Conservation (phyloP, 2,329 filamentous ascomycete genomes). For the Tolypocladium amazonense region DNA sequence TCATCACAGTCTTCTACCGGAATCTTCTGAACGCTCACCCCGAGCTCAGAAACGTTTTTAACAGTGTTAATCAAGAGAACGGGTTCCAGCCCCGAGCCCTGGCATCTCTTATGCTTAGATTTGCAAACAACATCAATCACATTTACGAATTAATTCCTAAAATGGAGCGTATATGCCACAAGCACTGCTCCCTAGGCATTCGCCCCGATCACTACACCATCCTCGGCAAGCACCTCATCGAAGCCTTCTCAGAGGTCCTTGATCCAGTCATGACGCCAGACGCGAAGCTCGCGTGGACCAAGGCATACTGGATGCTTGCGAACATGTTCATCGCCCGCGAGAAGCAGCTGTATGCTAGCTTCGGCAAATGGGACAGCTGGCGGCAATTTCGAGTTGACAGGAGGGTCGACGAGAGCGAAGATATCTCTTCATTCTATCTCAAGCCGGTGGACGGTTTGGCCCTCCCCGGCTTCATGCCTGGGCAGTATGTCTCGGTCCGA, state of each 20-base stretch:
- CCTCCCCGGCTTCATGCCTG: constrained; percentile 56
- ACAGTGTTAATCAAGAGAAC: constrained; percentile 29
- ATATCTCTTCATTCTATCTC: constrained; percentile 63
- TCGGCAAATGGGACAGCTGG: constrained; percentile 56
- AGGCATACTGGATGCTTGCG: constrained; percentile 64
- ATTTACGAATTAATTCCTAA: constrained; percentile 42
- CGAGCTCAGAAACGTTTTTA: constrained; percentile 60
- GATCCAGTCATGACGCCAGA: constrained; percentile 53
- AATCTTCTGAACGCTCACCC: constrained; percentile 57
- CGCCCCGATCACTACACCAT: constrained; percentile 58
- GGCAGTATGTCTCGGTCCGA: constrained; percentile 61
- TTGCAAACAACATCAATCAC: constrained; percentile 60
- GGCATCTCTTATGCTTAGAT: constrained; percentile 48
- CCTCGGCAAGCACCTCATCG: constrained; percentile 58
- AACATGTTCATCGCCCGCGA: constrained; percentile 62
- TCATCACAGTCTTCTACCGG: constrained; percentile 63
- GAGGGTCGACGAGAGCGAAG: constrained; percentile 55
- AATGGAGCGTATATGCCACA: constrained; percentile 53
- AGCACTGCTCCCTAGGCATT: constrained; percentile 62
- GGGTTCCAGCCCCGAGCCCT: constrained; percentile 23
- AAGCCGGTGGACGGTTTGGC: constrained; percentile 48
- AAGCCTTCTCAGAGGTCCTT: constrained; percentile 56
- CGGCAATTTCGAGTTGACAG: constrained; percentile 53
- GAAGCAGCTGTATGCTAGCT: constrained; percentile 48
- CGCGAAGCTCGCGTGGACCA: constrained; percentile 56